A percentile compares a stretch with the other conserved stretches of the same genome.
These are phyloP conservation scores for Tylopilus sp. DNA, from an alignment of 1,284 basidiomycete genomes.

Conservation along the genomic window DNA sequence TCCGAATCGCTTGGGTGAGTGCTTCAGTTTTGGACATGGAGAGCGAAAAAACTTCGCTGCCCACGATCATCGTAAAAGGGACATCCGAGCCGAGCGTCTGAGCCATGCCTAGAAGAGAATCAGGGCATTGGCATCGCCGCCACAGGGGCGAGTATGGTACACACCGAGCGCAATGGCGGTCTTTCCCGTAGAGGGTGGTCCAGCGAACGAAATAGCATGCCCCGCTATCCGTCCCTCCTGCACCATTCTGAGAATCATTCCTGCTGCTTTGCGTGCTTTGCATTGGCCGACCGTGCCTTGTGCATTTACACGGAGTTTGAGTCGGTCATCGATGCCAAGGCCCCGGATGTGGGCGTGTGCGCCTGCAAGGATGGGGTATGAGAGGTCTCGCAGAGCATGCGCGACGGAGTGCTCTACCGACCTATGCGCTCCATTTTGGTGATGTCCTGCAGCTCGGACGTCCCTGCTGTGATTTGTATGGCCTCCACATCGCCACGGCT, in stretches of 20 bases:
- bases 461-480: conserved; percentile 66
- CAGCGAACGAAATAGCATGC: conserved; percentile 91
- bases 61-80: conserved; percentile 96
- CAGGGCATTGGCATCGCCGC: not conserved
- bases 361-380: conserved; percentile 43
- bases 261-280: conserved; percentile 93
- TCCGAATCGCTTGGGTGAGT: conserved; percentile 90
- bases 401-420: conserved; percentile 29
- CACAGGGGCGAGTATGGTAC: not conserved
- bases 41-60: conserved; percentile 94
- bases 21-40: conserved; percentile 99
- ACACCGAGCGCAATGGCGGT: conserved; percentile 93
- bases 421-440: conserved; percentile 97
- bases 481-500: conserved; percentile 38
- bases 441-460: conserved; percentile 78
- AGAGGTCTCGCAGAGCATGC: not conserved
- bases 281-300: conserved; percentile 98
- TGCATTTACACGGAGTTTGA: conserved; percentile 83
- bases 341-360: conserved; percentile 98
- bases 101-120: conserved; percentile 72
- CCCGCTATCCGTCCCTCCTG: conserved; percentile 94
- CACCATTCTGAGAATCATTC: conserved; percentile 97
- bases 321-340: conserved; percentile 84
- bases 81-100: conserved; percentile 91
- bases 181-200: conserved; percentile 94